Evolutionary conservation across 305 asterid genomes (phyloP).

Genomic region (Fraxinus dipetala): DNA sequence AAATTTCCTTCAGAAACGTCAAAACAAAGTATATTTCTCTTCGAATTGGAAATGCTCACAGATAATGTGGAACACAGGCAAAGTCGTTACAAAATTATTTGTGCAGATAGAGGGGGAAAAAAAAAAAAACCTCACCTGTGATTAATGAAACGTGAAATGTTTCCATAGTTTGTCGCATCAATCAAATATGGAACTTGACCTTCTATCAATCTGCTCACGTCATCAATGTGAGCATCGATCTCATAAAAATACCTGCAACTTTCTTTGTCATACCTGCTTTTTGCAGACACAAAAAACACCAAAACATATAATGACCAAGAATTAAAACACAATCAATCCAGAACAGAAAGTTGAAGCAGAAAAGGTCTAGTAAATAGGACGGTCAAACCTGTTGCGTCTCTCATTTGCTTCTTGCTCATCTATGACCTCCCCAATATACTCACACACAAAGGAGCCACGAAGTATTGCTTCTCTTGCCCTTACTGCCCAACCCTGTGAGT

Average conservation of each 20-base stretch:
- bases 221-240: slow-evolving; percentile 66
- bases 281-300: slow-evolving; percentile 17
- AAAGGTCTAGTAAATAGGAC: slow-evolving; percentile 4
- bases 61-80: background rate
- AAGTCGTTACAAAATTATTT: background rate
- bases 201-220: slow-evolving; percentile 81
- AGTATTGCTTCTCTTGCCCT: slow-evolving; percentile 80
- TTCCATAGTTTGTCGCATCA: slow-evolving; percentile 86
- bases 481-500: slow-evolving; percentile 95
- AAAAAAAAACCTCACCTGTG: slow-evolving; percentile 63
- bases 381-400: slow-evolving; percentile 65
- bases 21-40: background rate
- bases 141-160: slow-evolving; percentile 87
- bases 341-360: background rate
- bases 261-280: slow-evolving; percentile 57
- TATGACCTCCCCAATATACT: slow-evolving; percentile 90
- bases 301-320: background rate
- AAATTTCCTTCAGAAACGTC: background rate
- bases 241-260: slow-evolving; percentile 68
- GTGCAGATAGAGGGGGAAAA: background rate
- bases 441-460: slow-evolving; percentile 92
- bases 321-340: background rate
- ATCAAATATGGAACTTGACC: slow-evolving; percentile 69
- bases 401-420: slow-evolving; percentile 77
- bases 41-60: background rate